Conservation (phyloP, 176 grass and related monocot species). For the Tillandsia leiboldiana region DNA sequence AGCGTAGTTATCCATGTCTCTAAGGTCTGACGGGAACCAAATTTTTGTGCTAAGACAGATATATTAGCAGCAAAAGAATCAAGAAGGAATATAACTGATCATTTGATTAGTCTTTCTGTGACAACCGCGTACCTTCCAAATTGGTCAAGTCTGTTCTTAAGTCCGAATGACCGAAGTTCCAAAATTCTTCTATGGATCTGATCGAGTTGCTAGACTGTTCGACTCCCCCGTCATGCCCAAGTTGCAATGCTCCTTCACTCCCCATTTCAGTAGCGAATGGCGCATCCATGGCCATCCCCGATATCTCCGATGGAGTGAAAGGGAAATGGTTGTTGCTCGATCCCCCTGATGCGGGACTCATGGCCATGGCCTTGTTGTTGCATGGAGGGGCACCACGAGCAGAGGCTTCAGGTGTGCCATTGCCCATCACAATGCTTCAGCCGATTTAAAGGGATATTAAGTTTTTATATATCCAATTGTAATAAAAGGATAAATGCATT, state of each 20-base stretch:
- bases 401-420: slow-evolving; percentile 25
- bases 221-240: slow-evolving; percentile 52
- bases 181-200: slow-evolving; percentile 76
- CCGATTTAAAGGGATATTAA: slow-evolving; percentile 18
- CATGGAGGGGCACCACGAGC: slow-evolving; percentile 32
- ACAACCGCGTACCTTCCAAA: slow-evolving; percentile 61
- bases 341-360: slow-evolving; percentile 76
- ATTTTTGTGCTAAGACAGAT: too few relatives aligned
- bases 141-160: slow-evolving; percentile 82
- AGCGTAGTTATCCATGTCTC: slow-evolving; percentile 66
- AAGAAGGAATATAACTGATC: not conserved
- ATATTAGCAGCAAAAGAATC: too few relatives aligned
- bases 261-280: slow-evolving; percentile 61
- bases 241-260: slow-evolving; percentile 45
- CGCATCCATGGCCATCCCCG: slow-evolving; percentile 71
- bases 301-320: slow-evolving; percentile 74
- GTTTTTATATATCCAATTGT: not conserved
- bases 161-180: slow-evolving; percentile 95
- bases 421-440: slow-evolving; percentile 63
- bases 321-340: slow-evolving; percentile 74
- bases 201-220: slow-evolving; percentile 62
- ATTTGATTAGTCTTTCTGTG: not conserved
- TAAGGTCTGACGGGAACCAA: slow-evolving; percentile 44
- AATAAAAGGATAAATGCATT: not conserved
- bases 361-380: slow-evolving; percentile 46